Conservation (phyloP, 1,139 yeast species). For the Nakaseomyces glabratus region DNA sequence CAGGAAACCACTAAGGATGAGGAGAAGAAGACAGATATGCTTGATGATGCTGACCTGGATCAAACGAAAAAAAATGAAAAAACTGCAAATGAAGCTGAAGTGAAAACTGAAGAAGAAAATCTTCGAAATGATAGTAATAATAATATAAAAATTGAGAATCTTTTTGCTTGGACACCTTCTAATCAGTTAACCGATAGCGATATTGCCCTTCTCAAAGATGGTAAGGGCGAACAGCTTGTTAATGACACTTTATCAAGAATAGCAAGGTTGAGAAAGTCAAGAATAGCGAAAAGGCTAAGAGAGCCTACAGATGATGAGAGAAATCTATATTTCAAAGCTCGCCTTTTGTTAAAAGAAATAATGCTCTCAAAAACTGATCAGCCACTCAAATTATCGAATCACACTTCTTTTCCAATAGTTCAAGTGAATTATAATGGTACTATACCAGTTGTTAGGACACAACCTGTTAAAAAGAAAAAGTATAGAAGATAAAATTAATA, state of each 20-base stretch:
- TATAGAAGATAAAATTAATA: conserved; percentile 28
- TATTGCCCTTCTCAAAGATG: conserved; percentile 38
- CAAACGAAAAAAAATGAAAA: conserved; percentile 5
- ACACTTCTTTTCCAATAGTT: conserved; percentile 49
- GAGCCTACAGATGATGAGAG: conserved; percentile 41
- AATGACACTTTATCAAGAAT: conserved; percentile 48
- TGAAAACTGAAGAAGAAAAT: conserved; percentile 12
- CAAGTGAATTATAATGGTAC: conserved; percentile 71
- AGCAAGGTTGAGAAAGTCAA: conserved; percentile 52
- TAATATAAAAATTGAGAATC: conserved; percentile 40
- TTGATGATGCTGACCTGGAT: conserved; percentile 21
- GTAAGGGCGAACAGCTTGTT: conserved; percentile 47
- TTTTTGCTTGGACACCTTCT: conserved; percentile 48
- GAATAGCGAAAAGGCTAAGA: conserved; percentile 37
- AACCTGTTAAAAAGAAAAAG: conserved; percentile 29
- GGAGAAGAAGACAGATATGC: conserved; percentile 6
- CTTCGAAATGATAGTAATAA: too few species aligned
- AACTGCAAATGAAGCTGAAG: conserved; percentile 7
- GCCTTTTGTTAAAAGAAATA: conserved; percentile 42
- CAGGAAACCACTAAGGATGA: conserved; percentile 10
- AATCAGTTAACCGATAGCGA: conserved; percentile 47
- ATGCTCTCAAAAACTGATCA: conserved; percentile 27
- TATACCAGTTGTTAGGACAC: conserved; percentile 53
- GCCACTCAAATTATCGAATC: conserved; percentile 25
- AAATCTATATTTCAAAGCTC: conserved; percentile 41